Base-by-base conservation (phyloP, 2,329 filamentous ascomycete species). In the Ceratocystis cubensis region DNA sequence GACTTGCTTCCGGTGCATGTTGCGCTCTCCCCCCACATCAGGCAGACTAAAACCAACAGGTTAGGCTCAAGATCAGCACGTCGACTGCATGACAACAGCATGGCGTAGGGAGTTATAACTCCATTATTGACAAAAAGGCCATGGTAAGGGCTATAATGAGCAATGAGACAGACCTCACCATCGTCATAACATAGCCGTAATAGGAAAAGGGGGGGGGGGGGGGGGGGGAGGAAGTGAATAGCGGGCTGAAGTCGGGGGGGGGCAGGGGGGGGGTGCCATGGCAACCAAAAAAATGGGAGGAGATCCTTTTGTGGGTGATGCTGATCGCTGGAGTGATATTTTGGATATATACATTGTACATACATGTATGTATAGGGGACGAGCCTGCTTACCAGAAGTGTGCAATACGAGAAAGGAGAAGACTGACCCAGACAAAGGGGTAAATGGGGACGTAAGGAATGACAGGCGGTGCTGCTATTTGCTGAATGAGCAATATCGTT, bases 61-160 rank as follows among this genome's bases (percentile, higher is more conserved):
- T 33, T 59, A 37, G 53, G 53, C 53, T 59, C 53, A 30, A 30
- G 53, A 59, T 33, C 53, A 59, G 53, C 53, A 30, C 33, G 28
- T 30, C 53, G 17, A 17, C 53, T 59, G 25, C 53, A 59, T 57
- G 53, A 17, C 53, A 57, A 33, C 30, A 28, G 53, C 8, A 57
- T 53, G 48, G 48, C 8, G 33, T 13, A 37, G 8, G 33, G 46
- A 50, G 46, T 8, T n/a, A 50, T 10, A 50, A 7, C 46, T n/a
- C 8, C 46, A 22, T 50, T 22, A 50, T 50, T 22, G 8, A 37
- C 33, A 37, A 37, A 6, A 37, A 37, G 3, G 33, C 8, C 33
- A 28, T 17, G 45, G 45, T n/a, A 48, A n/a, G 48, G 7, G 28
- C 15, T 28, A 59, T 10, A 33, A 13, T 33, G 15, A 59, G 53